These are phyloP conservation scores for Candolleomyces eurysporus DNA, from an alignment of 768 basidiomycete species.

Conservation along the genomic window DNA sequence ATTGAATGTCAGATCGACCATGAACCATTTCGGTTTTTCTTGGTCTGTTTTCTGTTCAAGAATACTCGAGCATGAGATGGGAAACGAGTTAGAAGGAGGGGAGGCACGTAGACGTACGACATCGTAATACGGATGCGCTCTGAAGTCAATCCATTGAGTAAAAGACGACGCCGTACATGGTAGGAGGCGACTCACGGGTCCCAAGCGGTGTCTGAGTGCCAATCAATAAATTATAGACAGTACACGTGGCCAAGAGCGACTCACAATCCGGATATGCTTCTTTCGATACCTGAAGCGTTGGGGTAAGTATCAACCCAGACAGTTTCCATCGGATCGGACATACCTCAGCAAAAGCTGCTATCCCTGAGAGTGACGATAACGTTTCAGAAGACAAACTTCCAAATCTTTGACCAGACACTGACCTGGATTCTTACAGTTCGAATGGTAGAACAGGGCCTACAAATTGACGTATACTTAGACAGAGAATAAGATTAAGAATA, in stretches of 20 bases:
- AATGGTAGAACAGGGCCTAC: slow-evolving; percentile 84
- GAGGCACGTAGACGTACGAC: slow-evolving; percentile 39
- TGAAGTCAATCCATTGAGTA: slow-evolving; percentile 19
- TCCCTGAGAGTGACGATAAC: slow-evolving; percentile 41
- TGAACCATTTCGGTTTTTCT: slow-evolving; percentile 84
- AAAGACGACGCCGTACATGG: neutral
- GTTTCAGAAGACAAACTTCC: slow-evolving; percentile 6
- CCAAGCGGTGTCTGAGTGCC: slow-evolving; percentile 78
- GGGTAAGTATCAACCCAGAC: slow-evolving; percentile 5
- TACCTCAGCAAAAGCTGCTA: slow-evolving; percentile 83
- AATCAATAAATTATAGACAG: neutral
- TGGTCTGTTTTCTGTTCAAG: slow-evolving; percentile 68
- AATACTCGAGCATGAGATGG: neutral
- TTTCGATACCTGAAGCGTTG: slow-evolving; percentile 57
- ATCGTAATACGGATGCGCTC: slow-evolving; percentile 78
- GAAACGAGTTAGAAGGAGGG: neutral
- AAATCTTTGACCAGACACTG: slow-evolving; percentile 12
- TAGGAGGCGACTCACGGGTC: slow-evolving; percentile 56
- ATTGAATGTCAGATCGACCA: slow-evolving; percentile 79
- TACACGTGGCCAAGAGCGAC: slow-evolving; percentile 18
- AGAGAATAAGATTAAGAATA: slow-evolving; percentile 8
- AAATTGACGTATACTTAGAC: neutral
- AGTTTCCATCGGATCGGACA: slow-evolving; percentile 8
- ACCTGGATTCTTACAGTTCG: slow-evolving; percentile 84
- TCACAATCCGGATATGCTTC: slow-evolving; percentile 90